A percentile compares a stretch with the other conserved stretches of the same genome.
Conservation (phyloP, 2,329 filamentous ascomycete species). For the Ophiostoma piceae region DNA sequence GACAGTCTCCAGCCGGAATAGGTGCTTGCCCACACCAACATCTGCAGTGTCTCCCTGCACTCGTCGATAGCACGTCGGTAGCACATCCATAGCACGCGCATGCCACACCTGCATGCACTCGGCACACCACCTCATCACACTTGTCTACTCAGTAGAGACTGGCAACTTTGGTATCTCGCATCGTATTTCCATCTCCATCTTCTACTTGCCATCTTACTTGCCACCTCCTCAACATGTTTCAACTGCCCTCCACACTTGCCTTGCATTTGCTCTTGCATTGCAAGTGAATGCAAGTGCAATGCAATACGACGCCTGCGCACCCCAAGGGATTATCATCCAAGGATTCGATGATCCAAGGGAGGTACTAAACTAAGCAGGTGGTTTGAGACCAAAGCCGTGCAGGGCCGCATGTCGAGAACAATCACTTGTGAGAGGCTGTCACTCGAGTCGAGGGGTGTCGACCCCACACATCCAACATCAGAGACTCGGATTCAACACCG, state of each 20-base stretch:
- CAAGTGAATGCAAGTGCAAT: background rate
- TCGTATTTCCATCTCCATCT: background rate
- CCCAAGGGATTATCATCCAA: background rate
- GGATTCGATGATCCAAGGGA: background rate
- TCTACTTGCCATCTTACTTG: background rate
- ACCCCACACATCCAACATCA: conserved; percentile 4
- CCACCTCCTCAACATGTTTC: background rate
- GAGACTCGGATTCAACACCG: background rate
- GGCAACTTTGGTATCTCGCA: no score
- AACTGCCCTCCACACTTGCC: background rate
- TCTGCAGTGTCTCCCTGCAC: conserved; percentile 1
- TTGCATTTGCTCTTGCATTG: background rate
- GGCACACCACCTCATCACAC: conserved; percentile 1
- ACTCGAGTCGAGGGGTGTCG: background rate
- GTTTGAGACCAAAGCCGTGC: conserved; percentile 1
- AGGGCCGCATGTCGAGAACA: conserved; percentile 3
- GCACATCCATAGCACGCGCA: background rate
- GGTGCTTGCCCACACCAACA: background rate
- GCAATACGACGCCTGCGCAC: background rate
- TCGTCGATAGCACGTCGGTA: background rate
- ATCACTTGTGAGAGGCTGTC: conserved; percentile 4
- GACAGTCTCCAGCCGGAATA: background rate
- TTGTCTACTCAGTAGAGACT: background rate
- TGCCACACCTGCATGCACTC: conserved; percentile 7
- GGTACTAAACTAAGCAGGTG: background rate